A percentile compares a stretch with the other conserved stretches of the same genome.
phyloP scores from a whole-genome alignment of 768 basidiomycete genomes.

The Boletus vermiculosoides region DNA sequence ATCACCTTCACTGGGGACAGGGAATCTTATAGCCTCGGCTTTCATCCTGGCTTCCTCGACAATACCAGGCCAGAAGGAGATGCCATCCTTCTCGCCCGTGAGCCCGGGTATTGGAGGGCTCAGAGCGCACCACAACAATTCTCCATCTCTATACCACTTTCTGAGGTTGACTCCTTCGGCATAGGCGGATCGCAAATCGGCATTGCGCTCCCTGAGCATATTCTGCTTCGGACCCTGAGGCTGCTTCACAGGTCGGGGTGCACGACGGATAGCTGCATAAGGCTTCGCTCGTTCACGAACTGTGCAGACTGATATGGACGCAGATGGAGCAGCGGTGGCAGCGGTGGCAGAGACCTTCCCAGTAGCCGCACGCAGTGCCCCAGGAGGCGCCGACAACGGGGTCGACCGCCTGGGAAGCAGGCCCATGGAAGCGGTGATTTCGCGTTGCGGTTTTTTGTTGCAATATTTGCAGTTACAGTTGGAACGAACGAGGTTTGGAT shows the following conservation, averaged over 20 bases:
- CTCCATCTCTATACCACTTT: conserved; percentile 65
- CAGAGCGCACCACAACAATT: conserved; percentile 70
- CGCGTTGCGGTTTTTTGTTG: conserved; percentile 61
- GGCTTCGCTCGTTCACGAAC: conserved; percentile 32
- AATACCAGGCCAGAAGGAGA: conserved; percentile 73
- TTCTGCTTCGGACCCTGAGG: conserved; percentile 42
- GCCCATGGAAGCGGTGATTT: conserved; percentile 63
- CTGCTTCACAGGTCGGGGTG: conserved; percentile 35
- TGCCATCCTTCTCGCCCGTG: conserved; percentile 39
- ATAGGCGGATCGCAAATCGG: conserved; percentile 61
- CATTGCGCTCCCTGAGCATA: conserved; percentile 60
- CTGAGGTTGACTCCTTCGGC: conserved; percentile 45
- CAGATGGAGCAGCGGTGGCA: conserved; percentile 19
- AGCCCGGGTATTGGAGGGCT: conserved; percentile 46
- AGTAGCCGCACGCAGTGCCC: conserved; percentile 15
- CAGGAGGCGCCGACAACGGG: conserved; percentile 31
- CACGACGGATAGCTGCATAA: conserved; percentile 42
- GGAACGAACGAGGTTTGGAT: conserved; percentile 43
- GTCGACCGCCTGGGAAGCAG: conserved; percentile 37
- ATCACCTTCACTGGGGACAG: conserved; percentile 1
- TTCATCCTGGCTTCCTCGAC: conserved; percentile 58
- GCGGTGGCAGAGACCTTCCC: conserved; percentile 2
- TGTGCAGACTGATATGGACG: conserved; percentile 8
- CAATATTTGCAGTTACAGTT: conserved; percentile 80
- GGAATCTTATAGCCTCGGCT: conserved; percentile 39